Base-by-base conservation (phyloP, 1,284 basidiomycete genomes). In the Cronartium quercuum region DNA sequence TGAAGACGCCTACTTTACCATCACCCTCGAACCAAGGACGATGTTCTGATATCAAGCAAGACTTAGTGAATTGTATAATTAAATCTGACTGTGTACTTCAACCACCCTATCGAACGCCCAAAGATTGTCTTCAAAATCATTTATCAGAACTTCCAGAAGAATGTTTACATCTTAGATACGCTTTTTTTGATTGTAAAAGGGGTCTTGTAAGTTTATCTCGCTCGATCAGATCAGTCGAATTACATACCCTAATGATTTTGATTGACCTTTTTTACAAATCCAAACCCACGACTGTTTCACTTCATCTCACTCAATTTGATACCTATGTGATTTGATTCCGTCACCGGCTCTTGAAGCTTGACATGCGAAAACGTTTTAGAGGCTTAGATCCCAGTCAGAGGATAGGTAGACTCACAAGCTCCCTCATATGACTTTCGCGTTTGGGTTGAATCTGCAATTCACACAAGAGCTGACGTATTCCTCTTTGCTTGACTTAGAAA, bases 161-260 rank as follows among this genome's bases (percentile, higher is more conserved):
- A 78, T 93, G 91, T 80, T 86, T 87, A 79, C 85, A 87, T 24
- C 82, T 93, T 68, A 85, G 91, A 66, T 87, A 87, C 80, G 90
- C 91, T 4, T 88, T 89, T 1, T 92, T 90, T 78, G 90, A 93
- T 78, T 93, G 91, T 83, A 93, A 93, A 82, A 85, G 91, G 76
- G 90, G 89, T 51, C 90, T 92, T 89, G 91, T 92, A 75, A 76
- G 89, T 84, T 3, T 18, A 9, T 51, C 21, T 29, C 29, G 2
- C 29, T 29, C 29, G 29, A 1, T 29, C 29, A 29, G 29, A 29
- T 60, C 69, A 18, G 35, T 51, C 40, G 10, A 5, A 15, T n/a
- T 21, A n/a, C 1, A 29, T 6, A 73, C n/a, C 29, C 21, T 69
- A 29, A 29, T 29, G 29, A 29, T 29, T 29, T 29, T 29, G 29